Evolutionary conservation across 306 rosid genomes (phyloP), one percentile per base, ranked within the genome.

Genomic region (Gleditsia sinensis): DNA sequence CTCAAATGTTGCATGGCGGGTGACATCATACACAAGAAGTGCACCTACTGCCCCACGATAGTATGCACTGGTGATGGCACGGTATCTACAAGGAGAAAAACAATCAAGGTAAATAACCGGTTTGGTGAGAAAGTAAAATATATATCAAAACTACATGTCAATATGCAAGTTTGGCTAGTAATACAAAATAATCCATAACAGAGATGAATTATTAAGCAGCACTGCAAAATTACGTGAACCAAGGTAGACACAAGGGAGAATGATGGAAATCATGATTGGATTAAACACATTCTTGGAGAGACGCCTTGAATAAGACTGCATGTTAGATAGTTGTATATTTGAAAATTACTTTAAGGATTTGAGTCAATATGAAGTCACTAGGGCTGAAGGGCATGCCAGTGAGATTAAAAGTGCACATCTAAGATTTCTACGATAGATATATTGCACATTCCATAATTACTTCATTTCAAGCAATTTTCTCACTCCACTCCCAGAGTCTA

Each of bases 41-140:
- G 90, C 93, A 36, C 93, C 93, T 3, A 88, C 89, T 5, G 93
- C 93, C 61, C 93, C 93, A 0, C 93, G 89, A 45, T 88, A 88
- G 83, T 88, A 88, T 5, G 93, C 93, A 33, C 93, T 88, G 49
- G 93, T 88, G 68, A 88, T 88, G 65, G 93, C 92, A 3, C 92
- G 90, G 75, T 89, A 90, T 89, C 96, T 90, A 34, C 4, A 73
- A 57, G 78, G 33, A 32, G 32, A 55, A 46, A 61, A 68, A 62
- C 65, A 42, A 50, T 20, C 2, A 34, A 34, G 27, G 50, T 69
- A 27, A 59, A 36, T n/a, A 10, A 19, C 23, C 20, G 11, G 42
- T 33, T 3, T 46, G 25, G 25, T 34, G 62, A 25, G 56, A 21
- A 30, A 9, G 51, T 49, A 25, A 49, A 74, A 61, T 13, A 33